These are phyloP conservation scores for Penicillium taxi DNA, from an alignment of 495 filamentous ascomycete genomes.

Conservation along the genomic window DNA sequence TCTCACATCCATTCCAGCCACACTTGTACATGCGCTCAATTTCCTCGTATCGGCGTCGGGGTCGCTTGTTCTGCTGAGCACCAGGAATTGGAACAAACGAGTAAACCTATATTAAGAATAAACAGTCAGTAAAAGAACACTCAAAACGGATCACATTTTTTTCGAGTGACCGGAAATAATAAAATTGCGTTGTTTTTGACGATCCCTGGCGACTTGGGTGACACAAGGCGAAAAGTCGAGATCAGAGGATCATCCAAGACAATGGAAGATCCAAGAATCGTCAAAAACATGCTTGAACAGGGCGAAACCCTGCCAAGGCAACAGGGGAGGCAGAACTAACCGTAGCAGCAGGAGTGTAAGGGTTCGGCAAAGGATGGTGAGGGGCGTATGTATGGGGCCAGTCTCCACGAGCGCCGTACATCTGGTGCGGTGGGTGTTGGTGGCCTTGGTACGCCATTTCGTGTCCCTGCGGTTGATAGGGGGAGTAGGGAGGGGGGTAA, in stretches of 20 bases:
- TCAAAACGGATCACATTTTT: slow-evolving; percentile 5
- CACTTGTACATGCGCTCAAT: slow-evolving; percentile 99
- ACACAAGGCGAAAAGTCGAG: slow-evolving; percentile 9
- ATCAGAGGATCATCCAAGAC: slow-evolving; percentile 25
- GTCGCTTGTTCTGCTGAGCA: slow-evolving; percentile 94
- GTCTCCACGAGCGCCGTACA: slow-evolving; percentile 77
- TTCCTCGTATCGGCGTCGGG: slow-evolving; percentile 90
- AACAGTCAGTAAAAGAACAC: slow-evolving; percentile 2
- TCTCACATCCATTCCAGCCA: slow-evolving; percentile 96
- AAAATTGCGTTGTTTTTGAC: slow-evolving; percentile 24
- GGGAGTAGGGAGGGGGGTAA: slow-evolving; percentile 77
- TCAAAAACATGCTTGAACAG: slow-evolving; percentile 64
- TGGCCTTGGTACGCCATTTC: slow-evolving; percentile 68
- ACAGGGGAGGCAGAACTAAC: slow-evolving; percentile 51
- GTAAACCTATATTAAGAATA: slow-evolving; percentile 63
- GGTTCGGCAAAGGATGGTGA: slow-evolving; percentile 54
- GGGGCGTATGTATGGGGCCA: slow-evolving; percentile 70
- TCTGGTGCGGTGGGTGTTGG: slow-evolving; percentile 49
- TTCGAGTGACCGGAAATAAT: background rate
- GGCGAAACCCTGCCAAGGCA: slow-evolving; percentile 53
- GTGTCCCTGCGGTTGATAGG: slow-evolving; percentile 72
- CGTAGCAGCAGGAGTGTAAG: slow-evolving; percentile 55
- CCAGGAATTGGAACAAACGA: slow-evolving; percentile 98
- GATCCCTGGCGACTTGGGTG: slow-evolving; percentile 18
- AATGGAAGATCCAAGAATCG: slow-evolving; percentile 31